A percentile compares a stretch with the other conserved stretches of the same genome.
Evolutionary conservation across 495 filamentous ascomycete species (phyloP).

Genomic region (Tetracladium marchalianum): DNA sequence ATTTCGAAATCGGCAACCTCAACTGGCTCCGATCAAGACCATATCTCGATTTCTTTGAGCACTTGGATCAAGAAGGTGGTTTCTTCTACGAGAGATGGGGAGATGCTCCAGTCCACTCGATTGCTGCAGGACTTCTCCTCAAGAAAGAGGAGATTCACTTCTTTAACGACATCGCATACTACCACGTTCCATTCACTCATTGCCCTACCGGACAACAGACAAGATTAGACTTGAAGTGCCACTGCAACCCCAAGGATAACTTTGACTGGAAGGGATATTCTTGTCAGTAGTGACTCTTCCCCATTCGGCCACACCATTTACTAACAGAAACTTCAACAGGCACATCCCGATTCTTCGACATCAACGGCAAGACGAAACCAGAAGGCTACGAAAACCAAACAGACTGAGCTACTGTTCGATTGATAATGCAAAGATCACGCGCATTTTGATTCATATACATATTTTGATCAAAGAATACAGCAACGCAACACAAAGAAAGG

Average conservation of each 20-base stretch:
- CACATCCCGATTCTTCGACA: slow-evolving; percentile 74
- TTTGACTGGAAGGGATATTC: slow-evolving; percentile 99
- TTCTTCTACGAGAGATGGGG: slow-evolving; percentile 96
- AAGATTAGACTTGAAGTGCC: slow-evolving; percentile 72
- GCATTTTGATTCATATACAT: not conserved
- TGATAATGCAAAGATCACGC: not conserved
- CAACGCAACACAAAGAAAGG: too few relatives aligned
- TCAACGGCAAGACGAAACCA: slow-evolving; percentile 71
- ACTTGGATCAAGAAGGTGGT: slow-evolving; percentile 70
- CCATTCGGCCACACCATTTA: not conserved
- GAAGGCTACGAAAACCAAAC: slow-evolving; percentile 66
- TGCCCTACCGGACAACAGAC: slow-evolving; percentile 82
- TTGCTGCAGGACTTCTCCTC: slow-evolving; percentile 76
- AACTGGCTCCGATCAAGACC: slow-evolving; percentile 73
- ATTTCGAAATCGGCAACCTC: slow-evolving; percentile 81
- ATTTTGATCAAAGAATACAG: not conserved
- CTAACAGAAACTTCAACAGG: slow-evolving; percentile 34
- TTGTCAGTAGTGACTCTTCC: slow-evolving; percentile 46
- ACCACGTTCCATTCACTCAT: slow-evolving; percentile 97
- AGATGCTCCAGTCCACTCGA: slow-evolving; percentile 89
- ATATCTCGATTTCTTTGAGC: slow-evolving; percentile 73
- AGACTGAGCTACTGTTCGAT: slow-evolving; percentile 29
- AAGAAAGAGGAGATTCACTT: slow-evolving; percentile 93
- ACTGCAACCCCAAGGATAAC: slow-evolving; percentile 91
- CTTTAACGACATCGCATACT: slow-evolving; percentile 98